These are phyloP conservation scores for Erodium moschatum DNA, from an alignment of 441 rosid genomes.

Conservation along the genomic window DNA sequence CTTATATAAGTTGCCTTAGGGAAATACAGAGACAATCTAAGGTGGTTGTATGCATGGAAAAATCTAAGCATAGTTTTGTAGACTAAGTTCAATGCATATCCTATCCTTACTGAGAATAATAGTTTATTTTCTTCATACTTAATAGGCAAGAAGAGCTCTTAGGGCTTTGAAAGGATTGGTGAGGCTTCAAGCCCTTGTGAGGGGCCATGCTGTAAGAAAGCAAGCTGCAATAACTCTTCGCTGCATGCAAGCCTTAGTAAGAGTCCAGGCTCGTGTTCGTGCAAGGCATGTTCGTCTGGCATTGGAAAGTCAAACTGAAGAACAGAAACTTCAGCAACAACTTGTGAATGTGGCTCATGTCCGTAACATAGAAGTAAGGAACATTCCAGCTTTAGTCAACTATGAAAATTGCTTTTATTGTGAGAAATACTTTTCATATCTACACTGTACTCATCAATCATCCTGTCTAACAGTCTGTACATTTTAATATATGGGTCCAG, in stretches of 20 bases:
- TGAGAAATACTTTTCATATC: background rate
- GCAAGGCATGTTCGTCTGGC: constrained; percentile 93
- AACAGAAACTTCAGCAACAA: constrained; percentile 56
- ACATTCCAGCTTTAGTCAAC: background rate
- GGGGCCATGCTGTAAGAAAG: constrained; percentile 98
- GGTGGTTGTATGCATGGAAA: background rate
- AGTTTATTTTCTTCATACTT: background rate
- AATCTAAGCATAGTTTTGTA: background rate
- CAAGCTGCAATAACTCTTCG: constrained; percentile 99
- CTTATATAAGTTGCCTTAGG: background rate
- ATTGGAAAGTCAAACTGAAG: constrained; percentile 68
- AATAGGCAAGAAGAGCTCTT: constrained; percentile 92
- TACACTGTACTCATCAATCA: background rate
- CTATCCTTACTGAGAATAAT: background rate
- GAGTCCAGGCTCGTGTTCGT: constrained; percentile 96
- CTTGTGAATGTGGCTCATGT: constrained; percentile 70
- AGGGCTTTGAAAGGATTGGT: constrained; percentile 92
- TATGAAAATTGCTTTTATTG: background rate
- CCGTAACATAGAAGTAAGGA: constrained; percentile 74
- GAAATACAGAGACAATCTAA: background rate
- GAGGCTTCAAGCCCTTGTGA: constrained; percentile 95
- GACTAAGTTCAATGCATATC: background rate
- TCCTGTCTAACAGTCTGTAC: background rate
- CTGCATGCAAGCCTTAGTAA: constrained; percentile 98
- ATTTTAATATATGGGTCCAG: background rate